Conservation (phyloP, 257 asterid genomes). For the Thymus quinquecostatus region DNA sequence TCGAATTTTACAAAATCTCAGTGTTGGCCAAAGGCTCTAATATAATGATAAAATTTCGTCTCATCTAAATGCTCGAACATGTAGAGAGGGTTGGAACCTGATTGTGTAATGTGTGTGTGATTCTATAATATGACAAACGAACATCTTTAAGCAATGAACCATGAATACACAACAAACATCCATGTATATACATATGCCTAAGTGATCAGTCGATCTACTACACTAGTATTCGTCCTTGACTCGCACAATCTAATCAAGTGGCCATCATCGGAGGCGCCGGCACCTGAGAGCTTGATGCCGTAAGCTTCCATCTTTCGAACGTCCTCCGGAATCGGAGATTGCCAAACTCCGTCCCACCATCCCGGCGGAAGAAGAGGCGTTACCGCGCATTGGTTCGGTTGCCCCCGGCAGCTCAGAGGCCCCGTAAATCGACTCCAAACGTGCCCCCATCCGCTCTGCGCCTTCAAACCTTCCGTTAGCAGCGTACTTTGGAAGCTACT, state of each 20-base stretch:
- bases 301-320: conserved; percentile 70
- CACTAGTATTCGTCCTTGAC: conserved; percentile 22
- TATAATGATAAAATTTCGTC: too few species aligned
- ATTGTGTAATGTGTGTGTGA: too few species aligned
- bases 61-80: too few species aligned
- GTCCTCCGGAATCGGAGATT: conserved; percentile 89
- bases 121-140: too few species aligned
- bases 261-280: conserved; percentile 63
- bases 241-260: conserved; percentile 54
- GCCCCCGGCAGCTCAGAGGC: conserved; percentile 69
- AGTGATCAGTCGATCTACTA: conserved; percentile 43
- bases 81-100: too few species aligned
- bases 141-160: too few species aligned
- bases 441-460: conserved; percentile 96
- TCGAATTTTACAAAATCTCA: too few species aligned
- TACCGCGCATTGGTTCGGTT: conserved; percentile 75
- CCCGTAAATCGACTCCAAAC: conserved; percentile 96
- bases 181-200: conserved; percentile 22
- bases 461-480: conserved; percentile 69
- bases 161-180: too few species aligned
- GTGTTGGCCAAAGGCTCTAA: too few species aligned
- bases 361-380: conserved; percentile 92
- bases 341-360: conserved; percentile 99
- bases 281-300: conserved; percentile 71
- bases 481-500: conserved; percentile 88